Base-by-base conservation (phyloP, 2,329 filamentous ascomycete species). In the Alternaria brassicicola region DNA sequence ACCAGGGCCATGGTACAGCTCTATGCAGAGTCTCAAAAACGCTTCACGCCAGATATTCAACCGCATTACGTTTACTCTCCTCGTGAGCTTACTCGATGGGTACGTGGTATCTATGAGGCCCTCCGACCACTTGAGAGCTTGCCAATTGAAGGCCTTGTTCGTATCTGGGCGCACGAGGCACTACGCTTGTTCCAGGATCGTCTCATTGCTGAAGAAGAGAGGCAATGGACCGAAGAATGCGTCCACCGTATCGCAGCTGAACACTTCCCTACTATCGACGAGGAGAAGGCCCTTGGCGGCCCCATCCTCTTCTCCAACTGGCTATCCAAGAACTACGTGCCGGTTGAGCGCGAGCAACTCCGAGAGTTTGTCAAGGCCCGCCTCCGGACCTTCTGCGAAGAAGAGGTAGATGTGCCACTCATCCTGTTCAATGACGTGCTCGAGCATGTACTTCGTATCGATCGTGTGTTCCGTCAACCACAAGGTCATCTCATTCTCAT, bases 371-470 rank as follows among this genome's bases (percentile, higher is more conserved):
- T 99, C 76, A 98, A 97, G 80, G 95, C 95, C 50, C 89, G 95
- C 73, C 86, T 99, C 59, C 94, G 91, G 82, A 99, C 95, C 0
- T 99, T 99, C 84, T 99, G 95, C 74, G 96, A 99, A 75, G 95
- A 99, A 83, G 96, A 99, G 76, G 93, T 99, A 13, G 95, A 99
- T 77, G 96, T 99, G 50, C 95, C 96, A 33, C 86, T 99, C 48
- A 96, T 99, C 64, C 83, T 99, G n/a, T 99, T 99, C 83, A 98
- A 99, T 75, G 95, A 99, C 78, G 95, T 99, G 9, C 83, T 99
- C 61, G 96, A 99, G 74, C 96, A 99, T 78, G 96, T 98, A 28
- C 83, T 99, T 55, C 93, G 96, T 59, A 99, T 99, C 72, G 95
- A 99, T 79, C 90, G 95, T 78, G 95, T 99, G 43, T 99, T 99